Evolutionary conservation across 306 rosid species (phyloP).

Genomic region (Corylus americana): DNA sequence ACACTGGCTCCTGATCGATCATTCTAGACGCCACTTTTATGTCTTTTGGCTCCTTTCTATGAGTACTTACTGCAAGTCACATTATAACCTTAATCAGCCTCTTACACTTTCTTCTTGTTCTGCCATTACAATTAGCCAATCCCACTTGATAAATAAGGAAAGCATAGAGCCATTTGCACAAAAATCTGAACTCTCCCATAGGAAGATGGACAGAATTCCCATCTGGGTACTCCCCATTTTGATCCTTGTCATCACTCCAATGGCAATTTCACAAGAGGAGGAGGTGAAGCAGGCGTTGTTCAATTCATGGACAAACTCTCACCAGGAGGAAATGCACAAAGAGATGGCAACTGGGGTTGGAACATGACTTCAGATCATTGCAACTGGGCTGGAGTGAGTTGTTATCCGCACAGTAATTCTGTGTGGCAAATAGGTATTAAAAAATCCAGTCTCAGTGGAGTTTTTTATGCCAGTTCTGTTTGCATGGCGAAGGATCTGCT

Average conservation of each 20-base stretch:
- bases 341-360: conserved; percentile 53
- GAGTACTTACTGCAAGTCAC: conserved; percentile 5
- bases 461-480: conserved; percentile 42
- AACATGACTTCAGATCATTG: conserved; percentile 60
- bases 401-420: conserved; percentile 2
- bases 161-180: conserved; percentile 12
- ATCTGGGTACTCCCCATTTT: conserved; percentile 32
- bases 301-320: conserved; percentile 63
- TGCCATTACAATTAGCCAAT: conserved; percentile 11
- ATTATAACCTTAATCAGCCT: conserved; percentile 7
- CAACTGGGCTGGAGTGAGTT: conserved; percentile 56
- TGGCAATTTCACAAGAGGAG: conserved; percentile 40
- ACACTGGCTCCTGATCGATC: conserved; percentile 46
- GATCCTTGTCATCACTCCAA: conserved; percentile 30
- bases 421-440: conserved; percentile 49
- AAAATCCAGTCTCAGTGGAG: conserved; percentile 30
- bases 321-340: conserved; percentile 24
- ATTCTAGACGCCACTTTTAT: conserved; percentile 3
- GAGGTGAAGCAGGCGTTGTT: conserved; percentile 43
- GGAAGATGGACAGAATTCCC: conserved; percentile 44
- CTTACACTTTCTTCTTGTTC: conserved; percentile 13
- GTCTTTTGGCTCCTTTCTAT: conserved; percentile 43
- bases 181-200: neutral
- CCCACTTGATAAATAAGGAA: conserved; percentile 9
- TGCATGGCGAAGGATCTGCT: conserved; percentile 35